Evolutionary conservation across 2,329 filamentous ascomycete genomes (phyloP), one percentile per base, ranked within the genome.

Genomic region (Ascochyta koolunga): DNA sequence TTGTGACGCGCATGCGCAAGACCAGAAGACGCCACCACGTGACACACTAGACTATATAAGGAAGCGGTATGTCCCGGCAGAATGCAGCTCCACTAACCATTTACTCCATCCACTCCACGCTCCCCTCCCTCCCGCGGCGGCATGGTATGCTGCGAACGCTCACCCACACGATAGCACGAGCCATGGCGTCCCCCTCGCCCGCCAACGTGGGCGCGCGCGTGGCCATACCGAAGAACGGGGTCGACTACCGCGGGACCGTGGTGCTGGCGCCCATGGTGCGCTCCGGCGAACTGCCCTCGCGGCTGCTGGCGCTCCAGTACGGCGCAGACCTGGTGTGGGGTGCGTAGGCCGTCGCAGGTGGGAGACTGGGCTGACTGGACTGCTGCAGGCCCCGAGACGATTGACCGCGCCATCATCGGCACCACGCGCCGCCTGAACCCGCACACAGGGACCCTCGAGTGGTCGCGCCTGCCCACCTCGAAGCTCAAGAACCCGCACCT

Each of bases 251-350:
- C 65, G 89, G 90, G 77, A 97, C 96, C 77, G 79, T 98, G 61
- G 95, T 98, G 38, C 88, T 99, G 60, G 95, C 95, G 58, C 95
- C 95, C 35, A 99, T 99, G 95, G 93, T 97, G 53, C 89, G 95
- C 64, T 96, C 91, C n/a, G 95, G 95, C 71, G 95, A 99, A 80
- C 80, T 97, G 56, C 93, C 95, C 3, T 95, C 91, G 33, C 88
- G 95, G 54, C 83, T 99, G 22, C 78, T 96, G 37, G 91, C 95
- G 27, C 85, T 99, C 58, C 90, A 96, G 70, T 98, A 99, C 74
- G 95, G 95, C 62, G 95, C 95, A 46, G 95, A 99, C 76, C 82
- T 99, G 15, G 95, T 99, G 62, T 99, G 95, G 93, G 93, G 89
- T 90, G 75, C n/a, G 66, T 64, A 5, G 15, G 35, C n/a, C n/a